A percentile compares a stretch with the other conserved stretches of the same genome.
Conservation (phyloP, 768 basidiomycete genomes). For the Daedaleopsis nitida region DNA sequence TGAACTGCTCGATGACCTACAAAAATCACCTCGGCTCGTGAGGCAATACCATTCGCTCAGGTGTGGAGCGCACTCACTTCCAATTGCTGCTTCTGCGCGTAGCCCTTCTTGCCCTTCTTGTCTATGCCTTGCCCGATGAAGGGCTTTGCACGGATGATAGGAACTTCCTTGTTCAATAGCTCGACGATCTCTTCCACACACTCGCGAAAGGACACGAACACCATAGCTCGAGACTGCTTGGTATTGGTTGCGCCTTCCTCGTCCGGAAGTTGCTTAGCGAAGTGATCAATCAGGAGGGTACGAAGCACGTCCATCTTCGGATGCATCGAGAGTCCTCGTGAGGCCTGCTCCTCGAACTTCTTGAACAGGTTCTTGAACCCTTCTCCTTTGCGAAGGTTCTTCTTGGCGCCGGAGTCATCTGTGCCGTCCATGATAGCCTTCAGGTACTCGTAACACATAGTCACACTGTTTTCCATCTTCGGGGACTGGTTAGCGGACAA, state of each 20-base stretch:
- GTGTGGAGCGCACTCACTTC: constrained; percentile 48
- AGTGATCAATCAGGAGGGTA: constrained; percentile 76
- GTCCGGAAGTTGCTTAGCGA: constrained; percentile 55
- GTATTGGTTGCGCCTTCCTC: constrained; percentile 34
- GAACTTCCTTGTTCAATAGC: constrained; percentile 71
- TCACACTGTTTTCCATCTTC: constrained; percentile 81
- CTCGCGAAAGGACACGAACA: constrained; percentile 89
- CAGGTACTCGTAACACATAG: constrained; percentile 74
- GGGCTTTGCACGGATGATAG: constrained; percentile 76
- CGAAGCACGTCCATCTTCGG: constrained; percentile 92
- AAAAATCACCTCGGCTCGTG: not conserved
- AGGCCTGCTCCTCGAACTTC: constrained; percentile 63
- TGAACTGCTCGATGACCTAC: constrained; percentile 87
- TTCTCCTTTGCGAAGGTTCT: constrained; percentile 49
- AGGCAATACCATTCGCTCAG: not conserved
- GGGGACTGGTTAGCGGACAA: too few species aligned
- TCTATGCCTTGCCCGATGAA: constrained; percentile 93
- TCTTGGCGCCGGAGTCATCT: constrained; percentile 43
- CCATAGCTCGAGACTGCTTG: constrained; percentile 78
- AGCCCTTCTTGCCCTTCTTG: constrained; percentile 83
- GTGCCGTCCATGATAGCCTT: constrained; percentile 47
- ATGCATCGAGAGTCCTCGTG: constrained; percentile 63
- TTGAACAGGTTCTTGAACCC: constrained; percentile 65
- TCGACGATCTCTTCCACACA: constrained; percentile 91
- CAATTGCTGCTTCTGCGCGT: constrained; percentile 89